A percentile compares a stretch with the other conserved stretches of the same genome.
Conservation (phyloP, 306 rosid genomes). For the Hylodesmum podocarpum region DNA sequence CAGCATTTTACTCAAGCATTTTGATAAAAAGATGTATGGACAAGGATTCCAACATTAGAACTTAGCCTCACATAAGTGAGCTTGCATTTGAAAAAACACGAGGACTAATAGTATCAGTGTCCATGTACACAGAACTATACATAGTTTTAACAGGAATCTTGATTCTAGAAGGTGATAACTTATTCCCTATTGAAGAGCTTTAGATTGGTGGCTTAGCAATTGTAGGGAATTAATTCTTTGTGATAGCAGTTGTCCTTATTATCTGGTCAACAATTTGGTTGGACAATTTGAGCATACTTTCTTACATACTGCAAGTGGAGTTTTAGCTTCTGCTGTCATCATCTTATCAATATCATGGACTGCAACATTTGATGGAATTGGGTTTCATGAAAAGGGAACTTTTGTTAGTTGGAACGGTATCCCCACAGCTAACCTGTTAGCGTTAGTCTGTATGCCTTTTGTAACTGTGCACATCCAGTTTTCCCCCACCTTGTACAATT, state of each 20-base stretch:
- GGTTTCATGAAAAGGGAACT: conserved; percentile 51
- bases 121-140: conserved; percentile 71
- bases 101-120: conserved; percentile 46
- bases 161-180: conserved; percentile 79
- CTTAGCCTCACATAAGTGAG: conserved; percentile 76
- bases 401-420: conserved; percentile 58
- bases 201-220: conserved; percentile 46
- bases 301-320: conserved; percentile 84
- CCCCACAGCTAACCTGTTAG: conserved; percentile 66
- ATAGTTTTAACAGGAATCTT: conserved; percentile 74
- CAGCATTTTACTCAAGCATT: conserved; percentile 61
- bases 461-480: conserved; percentile 88
- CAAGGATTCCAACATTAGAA: conserved; percentile 46
- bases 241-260: conserved; percentile 52
- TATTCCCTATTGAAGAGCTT: conserved; percentile 44
- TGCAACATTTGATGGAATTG: conserved; percentile 59
- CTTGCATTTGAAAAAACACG: conserved; percentile 76
- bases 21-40: conserved; percentile 82
- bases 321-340: conserved; percentile 67
- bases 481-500: conserved; percentile 84
- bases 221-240: conserved; percentile 49
- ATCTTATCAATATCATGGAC: conserved; percentile 62
- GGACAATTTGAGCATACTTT: conserved; percentile 65
- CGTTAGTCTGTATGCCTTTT: conserved; percentile 77
- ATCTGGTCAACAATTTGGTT: conserved; percentile 81